Conservation (phyloP, 345 rosid genomes). For the Moricandia moricandioides region DNA sequence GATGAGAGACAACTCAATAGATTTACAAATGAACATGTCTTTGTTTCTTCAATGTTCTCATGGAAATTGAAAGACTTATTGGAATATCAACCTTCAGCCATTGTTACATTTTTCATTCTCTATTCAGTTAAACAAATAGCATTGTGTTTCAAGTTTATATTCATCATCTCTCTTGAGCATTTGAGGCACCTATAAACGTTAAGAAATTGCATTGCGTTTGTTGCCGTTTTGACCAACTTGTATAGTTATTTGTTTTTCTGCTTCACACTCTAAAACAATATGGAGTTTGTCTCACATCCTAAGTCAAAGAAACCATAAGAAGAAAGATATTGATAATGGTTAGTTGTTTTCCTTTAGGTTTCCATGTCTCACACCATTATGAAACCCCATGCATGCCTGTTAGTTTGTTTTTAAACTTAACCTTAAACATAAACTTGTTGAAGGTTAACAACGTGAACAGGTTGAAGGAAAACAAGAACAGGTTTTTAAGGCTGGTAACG, state of each 20-base stretch:
- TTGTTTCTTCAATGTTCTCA: background rate
- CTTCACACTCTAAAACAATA: conserved; percentile 9
- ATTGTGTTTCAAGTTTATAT: conserved; percentile 3
- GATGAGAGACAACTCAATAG: background rate
- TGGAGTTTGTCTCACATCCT: conserved; percentile 3
- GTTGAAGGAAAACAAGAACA: too few relatives aligned
- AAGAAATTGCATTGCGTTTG: background rate
- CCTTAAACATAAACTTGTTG: background rate
- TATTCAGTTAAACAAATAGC: background rate
- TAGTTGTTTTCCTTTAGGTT: background rate
- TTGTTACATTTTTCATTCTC: background rate
- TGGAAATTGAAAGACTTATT: background rate
- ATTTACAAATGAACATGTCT: background rate
- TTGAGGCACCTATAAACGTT: background rate
- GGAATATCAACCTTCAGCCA: background rate
- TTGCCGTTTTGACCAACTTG: conserved; percentile 9
- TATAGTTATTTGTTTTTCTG: background rate
- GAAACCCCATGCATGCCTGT: background rate
- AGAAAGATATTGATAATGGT: background rate
- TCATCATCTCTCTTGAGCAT: background rate
- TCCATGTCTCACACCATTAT: background rate
- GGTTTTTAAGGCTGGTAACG: conserved; percentile 2
- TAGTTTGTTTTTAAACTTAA: conserved; percentile 3
- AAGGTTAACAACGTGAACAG: too few relatives aligned
- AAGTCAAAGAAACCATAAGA: conserved; percentile 5